Evolutionary conservation across 2,329 filamentous ascomycete species (phyloP), one percentile per base, ranked within the genome.

Genomic region (Sclerotinia borealis): DNA sequence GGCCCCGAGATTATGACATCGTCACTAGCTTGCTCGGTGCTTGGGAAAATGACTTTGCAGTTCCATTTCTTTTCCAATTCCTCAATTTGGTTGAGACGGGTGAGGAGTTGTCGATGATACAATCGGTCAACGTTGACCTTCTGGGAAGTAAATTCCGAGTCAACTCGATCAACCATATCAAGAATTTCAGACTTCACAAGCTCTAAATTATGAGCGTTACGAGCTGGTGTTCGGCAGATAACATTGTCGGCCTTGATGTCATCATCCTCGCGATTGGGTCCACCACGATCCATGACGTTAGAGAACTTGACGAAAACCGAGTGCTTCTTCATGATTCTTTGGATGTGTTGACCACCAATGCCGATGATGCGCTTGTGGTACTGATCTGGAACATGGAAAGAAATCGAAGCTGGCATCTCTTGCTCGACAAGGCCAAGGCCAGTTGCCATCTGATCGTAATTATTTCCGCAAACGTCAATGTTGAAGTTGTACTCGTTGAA

Each of bases 401-500:
- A 98, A 74, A 99, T 98, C 11, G 95, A 96, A 37, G 95, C 95
- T 47, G 95, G 95, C 93, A 99, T 98, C 78, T 99, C 95, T 78
- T 98, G 93, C 76, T 99, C 95, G 22, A 99, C 95, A 64, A 99
- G 84, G 68, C 90, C 88, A 66, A 99, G 80, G 2, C 95, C 95
- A 71, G 93, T 91, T 79, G 95, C 96, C 78, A 95, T 95, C 3
- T 93, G 92, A 68, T 97, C 93, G 75, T 97, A 98, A 70, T 91
- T 90, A 62, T 88, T 88, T 51, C 91, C 93, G 74, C 95, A 93
- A 63, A 99, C 93, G 74, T 99, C 95, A 69, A 99, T 99, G 77
- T 98, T 96, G 81, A 99, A 99, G 78, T 99, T 98, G 83, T 98
- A 99, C 79, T 99, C 95, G 77, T 97, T 96, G 81, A 98, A 99